phyloP scores from a whole-genome alignment of 306 rosid genomes.

The Gynostemma pentaphyllum region DNA sequence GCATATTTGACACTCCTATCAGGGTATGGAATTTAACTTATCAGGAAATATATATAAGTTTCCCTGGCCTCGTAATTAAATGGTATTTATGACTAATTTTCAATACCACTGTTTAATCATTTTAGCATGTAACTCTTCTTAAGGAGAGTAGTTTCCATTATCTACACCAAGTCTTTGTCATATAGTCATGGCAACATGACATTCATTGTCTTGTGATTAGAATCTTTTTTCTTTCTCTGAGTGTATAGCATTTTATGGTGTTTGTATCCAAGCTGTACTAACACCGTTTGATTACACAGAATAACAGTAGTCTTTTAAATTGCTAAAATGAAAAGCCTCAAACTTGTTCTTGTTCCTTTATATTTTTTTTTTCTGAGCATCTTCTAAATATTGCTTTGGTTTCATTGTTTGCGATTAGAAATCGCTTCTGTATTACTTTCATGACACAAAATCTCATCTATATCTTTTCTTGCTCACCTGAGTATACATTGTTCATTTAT shows the following conservation, averaged over 20 bases:
- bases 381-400: neutral
- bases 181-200: conserved; percentile 8
- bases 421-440: neutral
- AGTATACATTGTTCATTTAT: neutral
- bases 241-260: conserved; percentile 2
- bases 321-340: too few species aligned
- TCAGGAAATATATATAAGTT: neutral
- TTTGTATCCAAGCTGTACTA: conserved; percentile 9
- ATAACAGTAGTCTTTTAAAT: neutral
- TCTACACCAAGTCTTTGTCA: conserved; percentile 6
- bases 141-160: neutral
- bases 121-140: neutral
- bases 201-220: conserved; percentile 12
- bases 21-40: neutral
- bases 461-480: neutral
- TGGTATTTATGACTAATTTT: conserved; percentile 14
- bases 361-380: too few species aligned
- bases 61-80: conserved; percentile 2
- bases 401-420: neutral
- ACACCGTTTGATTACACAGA: neutral
- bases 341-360: too few species aligned
- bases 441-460: too few species aligned
- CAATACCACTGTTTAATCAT: neutral
- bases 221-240: neutral
- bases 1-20: neutral